These are phyloP conservation scores for Chaetomium sp. DNA, from an alignment of 2,329 filamentous ascomycete species.

Conservation along the genomic window DNA sequence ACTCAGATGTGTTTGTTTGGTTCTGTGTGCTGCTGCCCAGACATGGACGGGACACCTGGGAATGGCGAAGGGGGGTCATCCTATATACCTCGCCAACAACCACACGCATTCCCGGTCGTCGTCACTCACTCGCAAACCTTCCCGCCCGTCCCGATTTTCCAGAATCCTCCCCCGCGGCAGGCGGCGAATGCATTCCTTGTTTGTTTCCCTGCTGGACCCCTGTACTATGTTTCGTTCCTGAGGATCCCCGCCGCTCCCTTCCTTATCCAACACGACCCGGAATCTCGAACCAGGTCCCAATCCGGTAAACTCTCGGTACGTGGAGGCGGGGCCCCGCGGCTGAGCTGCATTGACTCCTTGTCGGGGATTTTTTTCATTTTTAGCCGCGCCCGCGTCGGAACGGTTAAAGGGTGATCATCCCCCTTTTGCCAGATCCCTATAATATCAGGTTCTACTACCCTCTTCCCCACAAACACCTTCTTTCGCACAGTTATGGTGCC, in stretches of 20 bases:
- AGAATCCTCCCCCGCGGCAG: neutral
- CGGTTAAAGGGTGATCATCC: conserved; percentile 26
- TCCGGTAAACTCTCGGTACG: neutral
- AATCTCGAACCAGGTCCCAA: neutral
- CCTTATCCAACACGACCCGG: neutral
- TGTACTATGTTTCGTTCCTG: conserved; percentile 5
- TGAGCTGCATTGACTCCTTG: neutral
- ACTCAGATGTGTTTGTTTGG: neutral
- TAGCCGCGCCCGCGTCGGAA: conserved; percentile 26
- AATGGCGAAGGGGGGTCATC: neutral
- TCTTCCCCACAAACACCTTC: conserved; percentile 4
- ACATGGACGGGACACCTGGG: neutral
- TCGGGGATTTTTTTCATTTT: conserved; percentile 14
- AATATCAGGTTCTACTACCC: conserved; percentile 16
- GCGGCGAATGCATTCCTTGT: neutral
- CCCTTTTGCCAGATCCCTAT: conserved; percentile 30
- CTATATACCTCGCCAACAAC: neutral
- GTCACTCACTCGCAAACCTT: no score
- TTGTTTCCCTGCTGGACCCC: neutral
- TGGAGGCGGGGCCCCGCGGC: conserved; percentile 1
- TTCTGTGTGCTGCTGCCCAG: neutral
- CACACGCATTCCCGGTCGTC: neutral
- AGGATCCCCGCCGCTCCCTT: neutral
- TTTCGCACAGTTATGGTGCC: neutral
- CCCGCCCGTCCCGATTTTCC: neutral